Evolutionary conservation across 1,139 yeast species (phyloP).

Genomic region (Pichia cactophila): DNA sequence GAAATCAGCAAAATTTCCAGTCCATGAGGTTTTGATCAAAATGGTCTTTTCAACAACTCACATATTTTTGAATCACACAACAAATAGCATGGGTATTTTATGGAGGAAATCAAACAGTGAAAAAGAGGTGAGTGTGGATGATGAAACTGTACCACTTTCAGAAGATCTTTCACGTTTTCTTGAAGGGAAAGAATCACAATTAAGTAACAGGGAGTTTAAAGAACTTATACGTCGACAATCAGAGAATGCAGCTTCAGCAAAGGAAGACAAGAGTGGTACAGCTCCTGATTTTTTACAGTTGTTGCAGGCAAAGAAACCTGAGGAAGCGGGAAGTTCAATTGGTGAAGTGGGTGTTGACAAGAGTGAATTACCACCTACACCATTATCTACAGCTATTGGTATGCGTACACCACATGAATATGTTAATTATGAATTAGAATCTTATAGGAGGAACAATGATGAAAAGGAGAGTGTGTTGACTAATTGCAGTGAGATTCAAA

Average conservation of each 20-base stretch:
- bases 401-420: constrained; percentile 13
- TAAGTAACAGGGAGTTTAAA: constrained; percentile 27
- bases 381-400: constrained; percentile 4
- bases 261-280: neutral
- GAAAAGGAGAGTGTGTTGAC: constrained; percentile 23
- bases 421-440: constrained; percentile 15
- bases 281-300: constrained; percentile 3
- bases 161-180: constrained; percentile 21
- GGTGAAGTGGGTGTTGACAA: neutral
- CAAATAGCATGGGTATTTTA: neutral
- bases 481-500: constrained; percentile 28
- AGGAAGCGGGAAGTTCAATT: neutral
- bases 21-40: too few species aligned
- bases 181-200: constrained; percentile 19
- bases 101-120: neutral
- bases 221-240: constrained; percentile 17
- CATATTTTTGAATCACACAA: too few species aligned
- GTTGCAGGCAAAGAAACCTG: constrained; percentile 1
- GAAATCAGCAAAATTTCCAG: neutral
- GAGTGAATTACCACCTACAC: constrained; percentile 1
- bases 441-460: constrained; percentile 23
- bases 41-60: too few species aligned
- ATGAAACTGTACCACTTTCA: constrained; percentile 1
- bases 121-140: neutral
- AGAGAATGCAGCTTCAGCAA: constrained; percentile 2